Evolutionary conservation across 1,284 basidiomycete species (phyloP).

Genomic region (Marasmius sp.): DNA sequence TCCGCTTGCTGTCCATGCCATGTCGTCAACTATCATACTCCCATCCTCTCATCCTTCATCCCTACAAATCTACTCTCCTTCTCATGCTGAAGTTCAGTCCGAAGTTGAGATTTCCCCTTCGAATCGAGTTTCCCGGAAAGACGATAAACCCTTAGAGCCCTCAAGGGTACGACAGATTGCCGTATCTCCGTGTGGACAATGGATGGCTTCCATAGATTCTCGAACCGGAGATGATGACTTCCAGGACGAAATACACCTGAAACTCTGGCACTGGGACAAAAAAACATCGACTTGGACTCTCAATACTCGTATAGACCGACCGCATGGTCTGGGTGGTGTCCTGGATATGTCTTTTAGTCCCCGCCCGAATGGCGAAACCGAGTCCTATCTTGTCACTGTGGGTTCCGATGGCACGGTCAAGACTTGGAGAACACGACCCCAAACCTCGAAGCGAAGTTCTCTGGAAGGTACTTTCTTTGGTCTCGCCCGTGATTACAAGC

Average conservation of each 20-base stretch:
- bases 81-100: slow-evolving; percentile 69
- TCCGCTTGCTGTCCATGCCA: slow-evolving; percentile 72
- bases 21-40: slow-evolving; percentile 78
- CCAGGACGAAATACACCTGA: slow-evolving; percentile 76
- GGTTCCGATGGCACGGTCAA: slow-evolving; percentile 73
- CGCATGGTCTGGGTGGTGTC: slow-evolving; percentile 73
- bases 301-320: slow-evolving; percentile 89
- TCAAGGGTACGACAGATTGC: slow-evolving; percentile 74
- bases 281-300: slow-evolving; percentile 63
- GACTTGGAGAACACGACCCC: slow-evolving; percentile 62
- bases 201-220: slow-evolving; percentile 92
- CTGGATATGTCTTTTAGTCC: slow-evolving; percentile 74
- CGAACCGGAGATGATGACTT: slow-evolving; percentile 68
- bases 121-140: slow-evolving; percentile 85
- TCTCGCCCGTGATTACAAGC: background rate
- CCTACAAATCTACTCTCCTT: slow-evolving; percentile 86
- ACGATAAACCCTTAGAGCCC: slow-evolving; percentile 79
- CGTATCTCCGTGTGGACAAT: slow-evolving; percentile 71
- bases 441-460: slow-evolving; percentile 41
- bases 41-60: slow-evolving; percentile 95
- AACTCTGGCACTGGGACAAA: slow-evolving; percentile 87
- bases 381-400: slow-evolving; percentile 55
- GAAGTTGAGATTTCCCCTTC: slow-evolving; percentile 95
- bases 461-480: slow-evolving; percentile 44
- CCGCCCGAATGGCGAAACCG: slow-evolving; percentile 23